phyloP scores from a whole-genome alignment of 495 filamentous ascomycete species.

The Cercophora newfieldiana region DNA sequence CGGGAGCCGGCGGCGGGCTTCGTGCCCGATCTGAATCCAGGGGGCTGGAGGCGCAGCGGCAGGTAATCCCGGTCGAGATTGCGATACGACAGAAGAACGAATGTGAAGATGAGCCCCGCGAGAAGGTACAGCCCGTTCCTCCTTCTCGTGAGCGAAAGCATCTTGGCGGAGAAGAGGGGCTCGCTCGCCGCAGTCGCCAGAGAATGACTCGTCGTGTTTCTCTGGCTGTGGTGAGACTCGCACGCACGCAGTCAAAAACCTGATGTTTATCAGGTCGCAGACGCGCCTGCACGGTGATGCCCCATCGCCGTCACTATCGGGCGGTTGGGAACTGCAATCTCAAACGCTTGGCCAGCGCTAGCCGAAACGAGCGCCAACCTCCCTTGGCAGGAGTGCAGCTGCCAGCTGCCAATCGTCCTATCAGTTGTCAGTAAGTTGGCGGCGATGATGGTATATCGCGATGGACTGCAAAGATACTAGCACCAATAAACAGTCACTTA shows the following conservation, averaged over 20 bases:
- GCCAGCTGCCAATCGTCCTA: background rate
- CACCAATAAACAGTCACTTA: too few species aligned
- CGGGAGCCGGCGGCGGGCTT: background rate
- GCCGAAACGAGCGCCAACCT: background rate
- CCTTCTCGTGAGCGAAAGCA: background rate
- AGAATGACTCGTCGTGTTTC: background rate
- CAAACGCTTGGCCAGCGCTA: background rate
- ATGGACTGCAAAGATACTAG: too few species aligned
- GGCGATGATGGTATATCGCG: too few species aligned
- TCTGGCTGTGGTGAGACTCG: background rate
- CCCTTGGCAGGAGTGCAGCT: background rate
- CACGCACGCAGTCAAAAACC: background rate
- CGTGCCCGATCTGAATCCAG: background rate
- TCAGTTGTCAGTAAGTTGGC: too few species aligned
- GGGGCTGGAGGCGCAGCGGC: background rate
- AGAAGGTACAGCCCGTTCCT: background rate
- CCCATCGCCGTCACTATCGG: background rate
- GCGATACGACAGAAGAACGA: constrained; percentile 9
- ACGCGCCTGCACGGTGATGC: background rate
- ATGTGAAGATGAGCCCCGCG: constrained; percentile 2
- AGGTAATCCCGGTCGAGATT: constrained; percentile 10
- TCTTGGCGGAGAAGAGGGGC: background rate
- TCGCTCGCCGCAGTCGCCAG: background rate
- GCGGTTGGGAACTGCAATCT: background rate
- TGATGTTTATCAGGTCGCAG: background rate